Conservation (phyloP, 2,329 filamentous ascomycete genomes). For the Ophiocordyceps camponoti-floridani region DNA sequence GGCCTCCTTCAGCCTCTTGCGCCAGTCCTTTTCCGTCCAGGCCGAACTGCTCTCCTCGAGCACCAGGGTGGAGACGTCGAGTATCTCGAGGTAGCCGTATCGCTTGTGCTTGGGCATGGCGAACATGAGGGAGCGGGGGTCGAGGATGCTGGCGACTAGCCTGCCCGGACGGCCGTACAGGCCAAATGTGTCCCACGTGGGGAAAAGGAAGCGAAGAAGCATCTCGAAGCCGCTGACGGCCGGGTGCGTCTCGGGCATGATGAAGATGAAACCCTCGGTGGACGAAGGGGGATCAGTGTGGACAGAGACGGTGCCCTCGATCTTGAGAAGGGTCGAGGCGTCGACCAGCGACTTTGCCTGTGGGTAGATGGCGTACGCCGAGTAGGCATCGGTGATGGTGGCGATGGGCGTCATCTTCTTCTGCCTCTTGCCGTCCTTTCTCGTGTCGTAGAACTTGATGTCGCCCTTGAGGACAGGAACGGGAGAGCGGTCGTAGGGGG, state of each 20-base stretch:
- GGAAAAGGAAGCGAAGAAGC: constrained; percentile 82
- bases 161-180: constrained; percentile 80
- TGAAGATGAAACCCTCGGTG: constrained; percentile 87
- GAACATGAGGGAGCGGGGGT: constrained; percentile 89
- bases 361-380: constrained; percentile 89
- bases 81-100: constrained; percentile 78
- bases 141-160: constrained; percentile 71
- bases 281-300: constrained; percentile 61
- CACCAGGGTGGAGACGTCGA: constrained; percentile 71
- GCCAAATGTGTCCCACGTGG: constrained; percentile 80
- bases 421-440: constrained; percentile 58
- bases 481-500: constrained; percentile 60
- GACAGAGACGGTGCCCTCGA: constrained; percentile 80
- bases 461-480: constrained; percentile 59
- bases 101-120: constrained; percentile 80
- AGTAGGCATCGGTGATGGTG: constrained; percentile 77
- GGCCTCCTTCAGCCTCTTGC: constrained; percentile 71
- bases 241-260: constrained; percentile 91
- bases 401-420: constrained; percentile 87
- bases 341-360: constrained; percentile 89
- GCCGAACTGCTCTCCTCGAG: constrained; percentile 54
- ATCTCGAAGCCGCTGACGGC: constrained; percentile 90
- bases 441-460: constrained; percentile 87
- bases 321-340: constrained; percentile 81
- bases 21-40: constrained; percentile 84